Percentiles rank a stretch among this genome's conserved stretches.
phyloP scores from a whole-genome alignment of 1,284 basidiomycete genomes.

The Cryptococcus jaspeensis region DNA sequence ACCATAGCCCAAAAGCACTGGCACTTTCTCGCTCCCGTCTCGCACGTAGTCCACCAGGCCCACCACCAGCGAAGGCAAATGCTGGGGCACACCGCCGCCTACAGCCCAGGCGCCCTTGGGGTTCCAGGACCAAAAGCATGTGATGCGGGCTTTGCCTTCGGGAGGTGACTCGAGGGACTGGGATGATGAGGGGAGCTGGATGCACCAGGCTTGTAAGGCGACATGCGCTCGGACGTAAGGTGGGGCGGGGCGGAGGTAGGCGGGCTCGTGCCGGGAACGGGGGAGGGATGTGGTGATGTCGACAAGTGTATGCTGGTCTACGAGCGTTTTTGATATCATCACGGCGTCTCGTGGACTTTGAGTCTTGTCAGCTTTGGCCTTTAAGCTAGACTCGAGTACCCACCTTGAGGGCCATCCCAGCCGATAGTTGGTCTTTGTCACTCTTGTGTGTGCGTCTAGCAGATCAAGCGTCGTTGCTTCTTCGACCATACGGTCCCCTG shows the following conservation, averaged over 20 bases:
- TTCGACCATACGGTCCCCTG: conserved; percentile 87
- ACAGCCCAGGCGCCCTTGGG: conserved; percentile 85
- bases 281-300: conserved; percentile 95
- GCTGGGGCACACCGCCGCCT: conserved; percentile 61
- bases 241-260: conserved; percentile 87
- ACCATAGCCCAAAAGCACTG: conserved; percentile 75
- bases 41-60: conserved; percentile 75
- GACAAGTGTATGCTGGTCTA: conserved; percentile 78
- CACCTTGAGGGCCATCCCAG: conserved; percentile 96
- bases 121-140: conserved; percentile 95
- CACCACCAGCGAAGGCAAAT: conserved; percentile 76
- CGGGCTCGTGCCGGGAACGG: conserved; percentile 83
- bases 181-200: conserved; percentile 61
- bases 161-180: conserved; percentile 47
- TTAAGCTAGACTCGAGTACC: conserved; percentile 41
- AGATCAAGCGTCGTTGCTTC: conserved; percentile 78
- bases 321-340: conserved; percentile 80
- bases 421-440: conserved; percentile 84
- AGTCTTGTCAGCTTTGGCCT: conserved; percentile 2
- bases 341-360: conserved; percentile 84
- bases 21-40: conserved; percentile 69
- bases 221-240: conserved; percentile 92
- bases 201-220: conserved; percentile 85
- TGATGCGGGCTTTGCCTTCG: conserved; percentile 64
- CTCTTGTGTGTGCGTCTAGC: conserved; percentile 78